Conservation (phyloP, 257 asterid species). For the Gentiana straminea region DNA sequence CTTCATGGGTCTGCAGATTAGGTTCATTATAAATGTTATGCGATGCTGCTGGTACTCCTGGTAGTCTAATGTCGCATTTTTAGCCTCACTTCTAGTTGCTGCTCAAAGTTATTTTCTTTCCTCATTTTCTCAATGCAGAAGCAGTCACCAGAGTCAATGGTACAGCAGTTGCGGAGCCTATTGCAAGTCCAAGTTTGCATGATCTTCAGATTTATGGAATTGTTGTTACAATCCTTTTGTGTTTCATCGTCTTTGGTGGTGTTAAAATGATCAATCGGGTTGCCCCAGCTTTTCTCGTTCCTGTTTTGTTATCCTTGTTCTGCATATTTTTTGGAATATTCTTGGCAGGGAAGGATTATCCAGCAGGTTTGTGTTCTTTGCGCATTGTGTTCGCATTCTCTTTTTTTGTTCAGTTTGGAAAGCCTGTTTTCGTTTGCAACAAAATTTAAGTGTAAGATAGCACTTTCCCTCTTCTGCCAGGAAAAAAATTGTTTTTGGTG, state of each 20-base stretch:
- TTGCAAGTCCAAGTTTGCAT: conserved; percentile 87
- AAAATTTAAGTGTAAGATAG: too few relatives aligned
- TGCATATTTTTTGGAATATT: conserved; percentile 84
- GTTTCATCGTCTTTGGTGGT: conserved; percentile 97
- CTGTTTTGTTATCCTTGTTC: conserved; percentile 74
- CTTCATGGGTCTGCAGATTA: conserved; percentile 1
- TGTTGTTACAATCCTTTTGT: conserved; percentile 79
- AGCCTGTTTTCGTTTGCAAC: background rate
- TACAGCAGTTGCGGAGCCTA: conserved; percentile 64
- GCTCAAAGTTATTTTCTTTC: conserved; percentile 5
- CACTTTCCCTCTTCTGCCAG: too few relatives aligned
- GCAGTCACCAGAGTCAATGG: conserved; percentile 76
- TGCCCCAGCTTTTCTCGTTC: conserved; percentile 94
- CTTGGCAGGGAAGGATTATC: conserved; percentile 58
- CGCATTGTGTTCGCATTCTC: conserved; percentile 7
- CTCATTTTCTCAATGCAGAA: conserved; percentile 29
- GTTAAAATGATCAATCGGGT: conserved; percentile 95
- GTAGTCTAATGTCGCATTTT: background rate
- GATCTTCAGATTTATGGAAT: conserved; percentile 96
- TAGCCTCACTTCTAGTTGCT: conserved; percentile 5
- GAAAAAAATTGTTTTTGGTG: too few relatives aligned
- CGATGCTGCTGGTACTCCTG: background rate
- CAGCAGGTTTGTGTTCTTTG: conserved; percentile 45
- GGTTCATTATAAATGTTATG: background rate
- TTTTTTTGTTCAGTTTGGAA: conserved; percentile 1